phyloP scores from a whole-genome alignment of 208 protist genomes.

The Acanthamoeba healyi region DNA sequence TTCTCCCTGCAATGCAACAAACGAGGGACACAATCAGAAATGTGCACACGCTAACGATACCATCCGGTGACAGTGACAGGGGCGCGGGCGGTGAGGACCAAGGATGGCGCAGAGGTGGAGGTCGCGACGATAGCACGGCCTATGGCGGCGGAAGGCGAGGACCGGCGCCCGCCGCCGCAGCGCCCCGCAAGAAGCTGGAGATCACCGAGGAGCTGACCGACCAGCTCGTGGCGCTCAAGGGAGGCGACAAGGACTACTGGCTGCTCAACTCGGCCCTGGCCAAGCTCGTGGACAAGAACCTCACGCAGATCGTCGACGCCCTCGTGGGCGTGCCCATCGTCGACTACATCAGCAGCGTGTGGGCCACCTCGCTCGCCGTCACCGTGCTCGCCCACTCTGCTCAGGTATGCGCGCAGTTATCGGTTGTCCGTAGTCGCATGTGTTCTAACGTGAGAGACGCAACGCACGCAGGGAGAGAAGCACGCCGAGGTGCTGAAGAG shows the following conservation, averaged over 20 bases:
- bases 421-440: not conserved
- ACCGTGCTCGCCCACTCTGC: not conserved
- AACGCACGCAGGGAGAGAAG: not conserved
- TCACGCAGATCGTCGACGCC: conserved; percentile 34
- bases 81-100: too few relatives aligned
- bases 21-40: too few relatives aligned
- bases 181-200: conserved; percentile 1
- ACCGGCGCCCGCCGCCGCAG: not conserved
- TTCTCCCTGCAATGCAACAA: too few relatives aligned
- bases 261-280: conserved; percentile 46
- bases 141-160: not conserved
- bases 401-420: not conserved
- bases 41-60: too few relatives aligned
- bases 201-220: not conserved
- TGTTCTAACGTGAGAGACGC: not conserved
- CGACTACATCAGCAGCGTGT: conserved; percentile 43
- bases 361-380: conserved; percentile 22
- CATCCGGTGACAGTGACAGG: too few relatives aligned
- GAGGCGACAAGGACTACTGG: not conserved
- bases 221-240: not conserved
- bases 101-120: too few relatives aligned
- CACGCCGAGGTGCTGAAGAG: not conserved
- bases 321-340: conserved; percentile 6
- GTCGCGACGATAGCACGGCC: not conserved
- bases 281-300: not conserved